These are phyloP conservation scores for Ophiocordyceps robertsii DNA, from an alignment of 2,329 filamentous ascomycete genomes.

Conservation along the genomic window DNA sequence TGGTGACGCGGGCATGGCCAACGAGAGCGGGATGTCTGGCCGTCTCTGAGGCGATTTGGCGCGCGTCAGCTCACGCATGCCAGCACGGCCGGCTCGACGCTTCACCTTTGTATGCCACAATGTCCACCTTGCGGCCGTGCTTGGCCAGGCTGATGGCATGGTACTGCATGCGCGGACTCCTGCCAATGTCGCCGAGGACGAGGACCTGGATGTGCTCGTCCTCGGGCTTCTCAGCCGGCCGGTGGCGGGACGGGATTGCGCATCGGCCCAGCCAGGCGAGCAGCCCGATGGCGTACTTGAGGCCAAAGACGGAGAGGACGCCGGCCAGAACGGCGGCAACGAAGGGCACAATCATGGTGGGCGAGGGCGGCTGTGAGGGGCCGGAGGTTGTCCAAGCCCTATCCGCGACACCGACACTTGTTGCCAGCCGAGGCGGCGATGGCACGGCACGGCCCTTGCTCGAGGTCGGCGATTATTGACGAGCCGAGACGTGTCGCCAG, in stretches of 20 bases:
- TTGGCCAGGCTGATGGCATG: slow-evolving; percentile 86
- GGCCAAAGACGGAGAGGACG: slow-evolving; percentile 16
- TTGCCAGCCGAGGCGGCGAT: neutral
- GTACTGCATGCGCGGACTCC: slow-evolving; percentile 96
- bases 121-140: slow-evolving; percentile 64
- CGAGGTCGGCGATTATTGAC: too few species aligned
- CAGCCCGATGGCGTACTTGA: slow-evolving; percentile 11
- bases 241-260: slow-evolving; percentile 22
- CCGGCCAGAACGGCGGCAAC: slow-evolving; percentile 21
- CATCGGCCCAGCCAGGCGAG: slow-evolving; percentile 10
- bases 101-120: slow-evolving; percentile 76
- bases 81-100: neutral
- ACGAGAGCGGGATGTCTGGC: slow-evolving; percentile 66
- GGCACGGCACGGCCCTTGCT: neutral
- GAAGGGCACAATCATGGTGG: slow-evolving; percentile 11
- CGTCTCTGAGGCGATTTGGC: slow-evolving; percentile 42
- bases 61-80: neutral
- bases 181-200: slow-evolving; percentile 87
- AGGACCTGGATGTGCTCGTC: slow-evolving; percentile 58
- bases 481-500: too few species aligned
- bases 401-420: neutral
- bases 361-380: neutral
- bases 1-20: slow-evolving; percentile 51
- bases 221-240: slow-evolving; percentile 17
- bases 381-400: too few species aligned